Percentiles rank a stretch among this genome's conserved stretches.
Evolutionary conservation across 2,329 filamentous ascomycete species (phyloP).

Genomic region (Fragosphaeria purpurea): DNA sequence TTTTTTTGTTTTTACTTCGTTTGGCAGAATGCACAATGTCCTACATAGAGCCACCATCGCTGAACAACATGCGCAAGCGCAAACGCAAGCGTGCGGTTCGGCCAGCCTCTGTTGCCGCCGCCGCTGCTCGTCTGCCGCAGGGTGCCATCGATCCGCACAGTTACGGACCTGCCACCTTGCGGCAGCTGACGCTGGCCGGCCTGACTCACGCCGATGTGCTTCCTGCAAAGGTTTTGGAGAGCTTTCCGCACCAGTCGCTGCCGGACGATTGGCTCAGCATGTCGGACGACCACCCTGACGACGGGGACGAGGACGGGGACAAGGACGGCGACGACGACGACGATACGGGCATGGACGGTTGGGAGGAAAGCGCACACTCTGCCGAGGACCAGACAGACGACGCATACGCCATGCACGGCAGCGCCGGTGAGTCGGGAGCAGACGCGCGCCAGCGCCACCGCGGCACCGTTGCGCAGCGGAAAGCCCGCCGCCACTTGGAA

Average conservation of each 20-base stretch:
- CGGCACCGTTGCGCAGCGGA: slow-evolving; percentile 1
- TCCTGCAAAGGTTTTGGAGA: slow-evolving; percentile 25
- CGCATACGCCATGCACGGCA: background rate
- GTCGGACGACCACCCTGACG: slow-evolving; percentile 5
- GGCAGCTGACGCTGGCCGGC: slow-evolving; percentile 45
- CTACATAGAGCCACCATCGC: slow-evolving; percentile 11
- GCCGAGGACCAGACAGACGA: background rate
- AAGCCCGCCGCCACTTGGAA: slow-evolving; percentile 7
- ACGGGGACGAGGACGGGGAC: slow-evolving; percentile 7
- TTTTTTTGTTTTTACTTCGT: no score
- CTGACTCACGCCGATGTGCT: slow-evolving; percentile 35
- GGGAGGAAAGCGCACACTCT: background rate
- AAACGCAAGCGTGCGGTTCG: slow-evolving; percentile 15
- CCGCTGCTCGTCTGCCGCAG: slow-evolving; percentile 17
- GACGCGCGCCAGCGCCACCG: background rate
- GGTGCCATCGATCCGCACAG: slow-evolving; percentile 45
- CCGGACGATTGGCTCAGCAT: slow-evolving; percentile 10
- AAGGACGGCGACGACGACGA: slow-evolving; percentile 12
- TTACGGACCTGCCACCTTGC: slow-evolving; percentile 40
- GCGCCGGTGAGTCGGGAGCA: background rate
- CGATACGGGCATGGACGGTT: background rate
- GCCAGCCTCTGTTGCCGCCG: slow-evolving; percentile 6
- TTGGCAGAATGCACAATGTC: slow-evolving; percentile 6
- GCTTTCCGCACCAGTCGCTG: slow-evolving; percentile 43
- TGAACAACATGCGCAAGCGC: slow-evolving; percentile 22